Evolutionary conservation across 345 rosid species (phyloP).

Genomic region (Eucalyptus erythrocorys): DNA sequence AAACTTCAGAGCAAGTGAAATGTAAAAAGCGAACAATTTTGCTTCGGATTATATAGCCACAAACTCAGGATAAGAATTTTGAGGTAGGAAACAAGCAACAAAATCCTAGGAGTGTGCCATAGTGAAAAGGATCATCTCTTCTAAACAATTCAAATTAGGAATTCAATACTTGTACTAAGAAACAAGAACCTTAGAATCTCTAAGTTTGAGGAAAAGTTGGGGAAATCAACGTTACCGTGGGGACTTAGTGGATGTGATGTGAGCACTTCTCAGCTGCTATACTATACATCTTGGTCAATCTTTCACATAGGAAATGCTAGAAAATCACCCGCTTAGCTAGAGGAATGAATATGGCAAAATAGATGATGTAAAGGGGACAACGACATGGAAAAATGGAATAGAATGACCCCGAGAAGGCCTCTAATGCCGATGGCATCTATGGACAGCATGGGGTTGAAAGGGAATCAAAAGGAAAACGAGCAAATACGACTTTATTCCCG

Average conservation of each 20-base stretch:
- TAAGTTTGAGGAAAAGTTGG: background rate
- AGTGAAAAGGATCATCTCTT: background rate
- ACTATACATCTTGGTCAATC: background rate
- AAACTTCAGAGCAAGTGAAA: background rate
- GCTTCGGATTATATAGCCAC: background rate
- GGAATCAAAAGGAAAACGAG: background rate
- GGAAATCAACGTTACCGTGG: background rate
- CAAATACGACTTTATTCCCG: background rate
- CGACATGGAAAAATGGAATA: background rate
- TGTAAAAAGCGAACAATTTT: background rate
- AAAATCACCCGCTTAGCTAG: background rate
- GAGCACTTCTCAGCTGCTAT: too few relatives aligned
- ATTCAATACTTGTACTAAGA: background rate
- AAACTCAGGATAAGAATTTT: background rate
- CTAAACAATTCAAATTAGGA: background rate
- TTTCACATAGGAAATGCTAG: background rate
- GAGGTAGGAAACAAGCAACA: background rate
- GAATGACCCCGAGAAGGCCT: background rate
- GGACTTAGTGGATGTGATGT: too few relatives aligned
- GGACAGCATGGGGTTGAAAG: background rate
- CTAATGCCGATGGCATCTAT: background rate
- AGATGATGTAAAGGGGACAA: background rate
- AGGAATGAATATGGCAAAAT: background rate
- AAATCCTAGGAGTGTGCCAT: background rate
- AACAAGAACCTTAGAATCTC: background rate